A percentile compares a stretch with the other conserved stretches of the same genome.
phyloP scores from a whole-genome alignment of 2,329 filamentous ascomycete species.

The Aspergillus luchuensis region DNA sequence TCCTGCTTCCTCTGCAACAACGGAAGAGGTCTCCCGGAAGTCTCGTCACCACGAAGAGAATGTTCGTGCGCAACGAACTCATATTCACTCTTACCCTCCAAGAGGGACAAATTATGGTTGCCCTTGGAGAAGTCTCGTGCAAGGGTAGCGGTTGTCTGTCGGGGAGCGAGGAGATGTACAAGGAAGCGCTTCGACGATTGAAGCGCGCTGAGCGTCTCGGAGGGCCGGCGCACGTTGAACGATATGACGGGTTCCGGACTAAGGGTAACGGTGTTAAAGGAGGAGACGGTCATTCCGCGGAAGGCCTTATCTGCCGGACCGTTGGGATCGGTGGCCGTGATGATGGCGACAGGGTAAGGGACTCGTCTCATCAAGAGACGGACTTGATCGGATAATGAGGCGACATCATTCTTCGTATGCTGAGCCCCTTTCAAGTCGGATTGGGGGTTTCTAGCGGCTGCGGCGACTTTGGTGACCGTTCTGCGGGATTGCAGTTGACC shows the following conservation, averaged over 20 bases:
- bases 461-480: constrained; percentile 20
- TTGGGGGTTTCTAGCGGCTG: background rate
- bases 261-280: constrained; percentile 61
- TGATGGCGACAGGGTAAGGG: constrained; percentile 59
- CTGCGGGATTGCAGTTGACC: constrained; percentile 13
- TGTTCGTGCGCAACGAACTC: constrained; percentile 28
- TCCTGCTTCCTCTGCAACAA: constrained; percentile 26
- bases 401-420: background rate
- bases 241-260: constrained; percentile 58
- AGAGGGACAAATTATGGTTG: constrained; percentile 38
- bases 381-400: constrained; percentile 37
- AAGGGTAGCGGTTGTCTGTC: constrained; percentile 34
- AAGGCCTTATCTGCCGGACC: constrained; percentile 24
- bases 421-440: background rate
- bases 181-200: constrained; percentile 48
- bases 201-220: constrained; percentile 59
- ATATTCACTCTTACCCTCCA: constrained; percentile 31
- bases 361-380: constrained; percentile 56
- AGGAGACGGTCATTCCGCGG: constrained; percentile 62
- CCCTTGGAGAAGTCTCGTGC: constrained; percentile 45
- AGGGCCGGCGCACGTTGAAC: constrained; percentile 62
- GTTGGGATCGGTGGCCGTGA: constrained; percentile 50
- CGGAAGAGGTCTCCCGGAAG: constrained; percentile 25
- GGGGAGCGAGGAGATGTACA: constrained; percentile 53
- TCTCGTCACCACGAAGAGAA: background rate